Evolutionary conservation across 2,329 filamentous ascomycete genomes (phyloP).

Genomic region (Botrytis byssoidea): DNA sequence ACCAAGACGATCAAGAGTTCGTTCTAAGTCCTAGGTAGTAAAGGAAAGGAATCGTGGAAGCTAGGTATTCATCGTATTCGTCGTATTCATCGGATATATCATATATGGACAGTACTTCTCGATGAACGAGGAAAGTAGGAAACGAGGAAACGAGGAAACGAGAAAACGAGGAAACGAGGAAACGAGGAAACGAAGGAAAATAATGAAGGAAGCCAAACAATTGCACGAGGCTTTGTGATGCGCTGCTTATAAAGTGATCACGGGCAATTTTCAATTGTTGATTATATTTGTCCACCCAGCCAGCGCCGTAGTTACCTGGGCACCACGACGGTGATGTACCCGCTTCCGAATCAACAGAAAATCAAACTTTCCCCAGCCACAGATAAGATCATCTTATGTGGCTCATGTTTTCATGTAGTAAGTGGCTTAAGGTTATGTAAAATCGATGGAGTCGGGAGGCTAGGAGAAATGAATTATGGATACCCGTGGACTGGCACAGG

Average conservation of each 20-base stretch:
- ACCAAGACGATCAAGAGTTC: background rate
- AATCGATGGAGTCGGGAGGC: background rate
- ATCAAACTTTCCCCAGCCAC: background rate
- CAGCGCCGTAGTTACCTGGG: background rate
- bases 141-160: background rate
- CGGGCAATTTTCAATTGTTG: background rate
- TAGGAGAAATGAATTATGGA: constrained; percentile 14
- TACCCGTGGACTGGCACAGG: background rate
- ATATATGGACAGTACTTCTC: background rate
- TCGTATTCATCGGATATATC: background rate
- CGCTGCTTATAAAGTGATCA: background rate
- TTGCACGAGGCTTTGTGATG: background rate
- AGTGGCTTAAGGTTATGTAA: background rate
- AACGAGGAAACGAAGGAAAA: background rate
- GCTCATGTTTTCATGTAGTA: background rate
- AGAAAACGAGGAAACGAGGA: too few relatives aligned
- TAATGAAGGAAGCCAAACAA: background rate
- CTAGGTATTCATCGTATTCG: background rate
- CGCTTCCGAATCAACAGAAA: background rate
- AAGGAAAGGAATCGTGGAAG: background rate
- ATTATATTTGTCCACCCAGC: background rate
- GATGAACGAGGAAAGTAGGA: background rate
- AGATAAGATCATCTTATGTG: background rate
- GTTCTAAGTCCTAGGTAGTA: too few relatives aligned
- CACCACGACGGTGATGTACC: background rate